A percentile compares a stretch with the other conserved stretches of the same genome.
These are phyloP conservation scores for Guadua angustifolia DNA, from an alignment of 176 grass and related monocot species.

Conservation along the genomic window DNA sequence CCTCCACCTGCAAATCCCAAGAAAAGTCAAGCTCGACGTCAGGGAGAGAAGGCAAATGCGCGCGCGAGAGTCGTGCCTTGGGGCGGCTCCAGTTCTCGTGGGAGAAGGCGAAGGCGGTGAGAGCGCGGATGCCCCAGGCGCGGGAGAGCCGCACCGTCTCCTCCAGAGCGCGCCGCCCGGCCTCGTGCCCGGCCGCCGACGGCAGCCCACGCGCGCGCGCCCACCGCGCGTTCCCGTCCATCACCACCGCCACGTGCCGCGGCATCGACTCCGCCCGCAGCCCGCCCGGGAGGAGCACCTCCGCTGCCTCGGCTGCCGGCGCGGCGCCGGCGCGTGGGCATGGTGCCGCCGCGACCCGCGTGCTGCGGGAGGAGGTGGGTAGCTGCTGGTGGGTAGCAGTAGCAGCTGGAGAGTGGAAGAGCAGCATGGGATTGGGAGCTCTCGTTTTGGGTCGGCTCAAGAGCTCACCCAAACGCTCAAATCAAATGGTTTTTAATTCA, in stretches of 20 bases:
- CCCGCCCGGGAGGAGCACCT: constrained; percentile 32
- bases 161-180: constrained; percentile 61
- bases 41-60: not conserved
- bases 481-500: too few relatives aligned
- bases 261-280: constrained; percentile 58
- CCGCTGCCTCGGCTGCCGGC: constrained; percentile 8
- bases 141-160: constrained; percentile 57
- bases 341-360: not conserved
- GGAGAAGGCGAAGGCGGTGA: constrained; percentile 87
- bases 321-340: constrained; percentile 37
- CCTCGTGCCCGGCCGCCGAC: constrained; percentile 60
- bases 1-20: constrained; percentile 54
- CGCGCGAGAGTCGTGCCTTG: constrained; percentile 34
- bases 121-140: constrained; percentile 58
- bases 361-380: constrained; percentile 18
- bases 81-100: constrained; percentile 80
- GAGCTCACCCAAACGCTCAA: not conserved
- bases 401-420: constrained; percentile 38
- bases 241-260: constrained; percentile 75
- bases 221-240: constrained; percentile 87
- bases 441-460: constrained; percentile 10
- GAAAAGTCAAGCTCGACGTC: constrained; percentile 7
- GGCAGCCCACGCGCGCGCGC: constrained; percentile 62
- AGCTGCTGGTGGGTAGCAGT: constrained; percentile 28
- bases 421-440: constrained; percentile 40